phyloP scores from a whole-genome alignment of 2,329 filamentous ascomycete genomes.

The Juglanconis sp. region DNA sequence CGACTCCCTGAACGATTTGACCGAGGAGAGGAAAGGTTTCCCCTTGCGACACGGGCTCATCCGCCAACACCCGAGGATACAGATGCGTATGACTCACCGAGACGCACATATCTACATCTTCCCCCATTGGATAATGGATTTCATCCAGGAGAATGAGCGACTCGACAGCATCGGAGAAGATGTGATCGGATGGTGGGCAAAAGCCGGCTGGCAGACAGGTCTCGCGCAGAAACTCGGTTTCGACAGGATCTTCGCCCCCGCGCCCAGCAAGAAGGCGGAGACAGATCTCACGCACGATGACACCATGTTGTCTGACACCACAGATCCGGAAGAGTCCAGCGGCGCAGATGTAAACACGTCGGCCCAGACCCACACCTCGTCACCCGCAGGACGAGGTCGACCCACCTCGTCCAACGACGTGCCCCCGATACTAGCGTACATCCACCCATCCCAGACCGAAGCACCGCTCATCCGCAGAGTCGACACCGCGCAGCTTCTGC shows the following conservation, averaged over 20 bases:
- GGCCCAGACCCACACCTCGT: not conserved
- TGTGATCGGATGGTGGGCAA: conserved; percentile 92
- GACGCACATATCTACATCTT: conserved; percentile 96
- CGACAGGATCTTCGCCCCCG: conserved; percentile 57
- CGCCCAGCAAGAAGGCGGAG: conserved; percentile 27
- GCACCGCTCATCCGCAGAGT: conserved; percentile 77
- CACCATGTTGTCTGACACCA: conserved; percentile 24
- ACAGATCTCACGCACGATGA: conserved; percentile 27
- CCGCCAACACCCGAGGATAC: conserved; percentile 69
- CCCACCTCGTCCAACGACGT: conserved; percentile 34
- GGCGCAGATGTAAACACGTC: not conserved
- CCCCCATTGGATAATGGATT: conserved; percentile 84
- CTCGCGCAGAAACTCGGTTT: conserved; percentile 75
- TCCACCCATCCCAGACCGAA: conserved; percentile 60
- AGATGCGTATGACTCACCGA: conserved; percentile 78
- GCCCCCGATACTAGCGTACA: conserved; percentile 76
- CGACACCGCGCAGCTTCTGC: conserved; percentile 78
- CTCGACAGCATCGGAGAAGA: conserved; percentile 90
- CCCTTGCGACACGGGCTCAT: conserved; percentile 75
- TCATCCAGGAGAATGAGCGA: conserved; percentile 73
- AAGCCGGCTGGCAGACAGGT: conserved; percentile 84
- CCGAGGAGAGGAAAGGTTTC: conserved; percentile 70
- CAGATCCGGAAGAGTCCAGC: conserved; percentile 12
- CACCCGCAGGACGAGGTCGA: not conserved
- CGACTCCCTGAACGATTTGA: conserved; percentile 81